A percentile compares a stretch with the other conserved stretches of the same genome.
phyloP scores from a whole-genome alignment of 2,329 filamentous ascomycete genomes.

The Pseudogymnoascus sp. region DNA sequence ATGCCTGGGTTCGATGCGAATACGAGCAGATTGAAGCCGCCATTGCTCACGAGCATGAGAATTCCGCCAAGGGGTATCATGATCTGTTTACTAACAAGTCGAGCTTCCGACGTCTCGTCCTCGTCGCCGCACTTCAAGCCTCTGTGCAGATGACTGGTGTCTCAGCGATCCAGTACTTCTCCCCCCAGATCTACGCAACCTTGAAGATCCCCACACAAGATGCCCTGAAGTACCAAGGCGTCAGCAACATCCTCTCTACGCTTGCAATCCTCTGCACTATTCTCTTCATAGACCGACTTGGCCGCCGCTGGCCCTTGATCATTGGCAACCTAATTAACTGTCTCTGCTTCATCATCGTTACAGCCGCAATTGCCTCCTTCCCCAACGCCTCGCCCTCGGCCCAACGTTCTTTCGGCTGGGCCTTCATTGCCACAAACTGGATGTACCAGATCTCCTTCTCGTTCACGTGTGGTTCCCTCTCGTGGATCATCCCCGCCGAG shows the following conservation, averaged over 20 bases:
- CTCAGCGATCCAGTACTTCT: conserved; percentile 68
- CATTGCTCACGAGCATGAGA: conserved; percentile 61
- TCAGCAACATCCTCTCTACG: conserved; percentile 29
- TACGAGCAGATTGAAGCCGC: conserved; percentile 62
- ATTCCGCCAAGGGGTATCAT: conserved; percentile 54
- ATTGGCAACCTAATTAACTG: conserved; percentile 51
- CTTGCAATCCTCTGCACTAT: conserved; percentile 11
- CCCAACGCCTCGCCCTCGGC: conserved; percentile 30
- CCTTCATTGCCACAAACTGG: conserved; percentile 57
- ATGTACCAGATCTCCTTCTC: conserved; percentile 56
- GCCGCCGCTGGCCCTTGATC: conserved; percentile 54
- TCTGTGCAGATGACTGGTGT: conserved; percentile 72
- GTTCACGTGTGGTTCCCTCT: conserved; percentile 46
- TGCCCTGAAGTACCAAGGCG: too few relatives aligned
- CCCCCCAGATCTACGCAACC: conserved; percentile 59
- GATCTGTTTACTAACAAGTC: conserved; percentile 61
- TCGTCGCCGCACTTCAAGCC: conserved; percentile 63
- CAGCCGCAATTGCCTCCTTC: conserved; percentile 32
- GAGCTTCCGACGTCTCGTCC: conserved; percentile 63
- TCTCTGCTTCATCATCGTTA: conserved; percentile 51
- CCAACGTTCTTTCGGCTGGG: conserved; percentile 39
- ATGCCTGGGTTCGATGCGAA: conserved; percentile 66
- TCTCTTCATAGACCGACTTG: conserved; percentile 34
- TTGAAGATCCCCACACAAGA: conserved; percentile 37
- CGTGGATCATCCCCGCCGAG: conserved; percentile 43